phyloP scores from a whole-genome alignment of 2,329 filamentous ascomycete genomes.

The Cordyceps cateniannulata region DNA sequence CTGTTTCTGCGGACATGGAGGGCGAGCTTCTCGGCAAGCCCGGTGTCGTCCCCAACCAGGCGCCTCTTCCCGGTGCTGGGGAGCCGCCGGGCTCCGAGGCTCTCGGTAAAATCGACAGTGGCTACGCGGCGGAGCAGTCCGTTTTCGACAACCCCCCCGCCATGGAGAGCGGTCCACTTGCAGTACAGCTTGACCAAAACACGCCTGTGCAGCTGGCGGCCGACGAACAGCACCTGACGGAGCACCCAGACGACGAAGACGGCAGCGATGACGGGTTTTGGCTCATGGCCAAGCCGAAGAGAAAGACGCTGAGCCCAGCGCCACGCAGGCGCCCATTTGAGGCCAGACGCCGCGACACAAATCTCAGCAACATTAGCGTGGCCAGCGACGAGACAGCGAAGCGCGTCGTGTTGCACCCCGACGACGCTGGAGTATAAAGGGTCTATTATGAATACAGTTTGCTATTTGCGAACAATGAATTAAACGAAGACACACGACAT shows the following conservation, averaged over 20 bases:
- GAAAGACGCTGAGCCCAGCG: constrained; percentile 27
- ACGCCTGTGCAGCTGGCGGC: constrained; percentile 1
- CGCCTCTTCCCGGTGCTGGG: constrained; percentile 42
- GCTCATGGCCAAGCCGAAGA: constrained; percentile 47
- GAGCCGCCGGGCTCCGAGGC: constrained; percentile 51
- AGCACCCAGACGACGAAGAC: constrained; percentile 41
- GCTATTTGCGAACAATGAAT: neutral
- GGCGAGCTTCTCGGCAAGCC: constrained; percentile 51
- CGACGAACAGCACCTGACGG: constrained; percentile 12
- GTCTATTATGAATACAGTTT: neutral
- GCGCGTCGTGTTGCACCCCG: constrained; percentile 39
- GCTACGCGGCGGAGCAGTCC: constrained; percentile 41
- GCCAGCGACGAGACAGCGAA: constrained; percentile 60
- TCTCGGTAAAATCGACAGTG: constrained; percentile 38
- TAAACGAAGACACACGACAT: constrained; percentile 8
- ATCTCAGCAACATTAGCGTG: constrained; percentile 54
- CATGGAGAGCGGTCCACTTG: constrained; percentile 27
- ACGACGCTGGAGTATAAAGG: constrained; percentile 17
- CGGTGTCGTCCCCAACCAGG: constrained; percentile 34
- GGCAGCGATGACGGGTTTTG: constrained; percentile 50
- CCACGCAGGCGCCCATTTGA: constrained; percentile 24
- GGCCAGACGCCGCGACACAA: constrained; percentile 49
- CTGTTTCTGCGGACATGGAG: constrained; percentile 56
- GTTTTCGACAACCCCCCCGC: constrained; percentile 26
- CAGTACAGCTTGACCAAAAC: constrained; percentile 23